Evolutionary conservation across 805 yeast genomes (phyloP), one percentile per base, ranked within the genome.

Genomic region (Huiozyma sinensis): DNA sequence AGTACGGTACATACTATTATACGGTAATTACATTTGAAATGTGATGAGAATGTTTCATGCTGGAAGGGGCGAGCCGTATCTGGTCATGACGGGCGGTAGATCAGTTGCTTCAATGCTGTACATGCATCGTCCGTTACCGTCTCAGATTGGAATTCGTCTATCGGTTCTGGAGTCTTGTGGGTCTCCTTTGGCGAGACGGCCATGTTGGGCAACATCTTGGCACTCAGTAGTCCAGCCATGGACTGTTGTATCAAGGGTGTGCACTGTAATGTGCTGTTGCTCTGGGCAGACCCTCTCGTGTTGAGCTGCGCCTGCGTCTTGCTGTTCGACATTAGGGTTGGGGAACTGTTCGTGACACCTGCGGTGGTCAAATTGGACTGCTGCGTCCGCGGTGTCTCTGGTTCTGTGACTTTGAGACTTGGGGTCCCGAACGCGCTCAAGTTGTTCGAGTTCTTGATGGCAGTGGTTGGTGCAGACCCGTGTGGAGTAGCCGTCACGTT

Each of bases 211-310:
- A 51, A 36, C 34, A 42, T 46, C 38, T 51, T 56, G 5, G 53
- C 40, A 29, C 52, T 49, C 36, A 57, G 40, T 9, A 60, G 54
- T 27, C 61, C 64, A 44, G 53, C 52, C 64, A 60, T 60, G 3
- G 64, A 55, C 35, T 58, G 61, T 43, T 60, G 64, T 12, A 60
- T 58, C 28, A 60, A 46, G 7, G 65, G 64, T 6, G 65, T 61
- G 38, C 58, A 57, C 40, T 57, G 61, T 12, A 58, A 46, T 13
- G 41, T 27, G 29, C 11, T 13, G 13, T 27, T 40, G 1, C 9
- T 33, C n/a, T 33, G 24, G 10, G 27, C 12, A 36, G 28, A 17
- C 2, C 24, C 24, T 17, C 24, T 17, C 4, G 24, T 17, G 24
- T 17, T 17, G 24, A 17, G 24, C 24, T 17, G 24, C 24, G 24